Evolutionary conservation across 2,329 filamentous ascomycete genomes (phyloP).

Genomic region (Cercospora canescens): DNA sequence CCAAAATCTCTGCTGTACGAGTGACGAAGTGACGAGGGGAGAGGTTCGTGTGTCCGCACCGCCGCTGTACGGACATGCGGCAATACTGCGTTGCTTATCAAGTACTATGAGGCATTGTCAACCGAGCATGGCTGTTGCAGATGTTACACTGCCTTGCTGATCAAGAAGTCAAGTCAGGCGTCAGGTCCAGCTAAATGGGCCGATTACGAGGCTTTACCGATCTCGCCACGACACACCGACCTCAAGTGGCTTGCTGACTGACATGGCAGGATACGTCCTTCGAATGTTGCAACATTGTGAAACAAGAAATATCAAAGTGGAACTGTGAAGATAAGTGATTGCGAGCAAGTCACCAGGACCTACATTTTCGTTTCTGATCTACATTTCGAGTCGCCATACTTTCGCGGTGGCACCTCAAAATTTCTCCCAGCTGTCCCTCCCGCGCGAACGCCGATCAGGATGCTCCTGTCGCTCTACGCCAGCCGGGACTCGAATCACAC

Average conservation of each 20-base stretch:
- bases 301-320: background rate
- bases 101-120: background rate
- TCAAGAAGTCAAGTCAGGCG: background rate
- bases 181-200: background rate
- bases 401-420: background rate
- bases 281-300: background rate
- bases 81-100: background rate
- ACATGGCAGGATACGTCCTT: background rate
- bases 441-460: background rate
- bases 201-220: background rate
- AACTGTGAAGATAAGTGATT: background rate
- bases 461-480: background rate
- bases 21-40: background rate
- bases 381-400: background rate
- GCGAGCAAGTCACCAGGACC: background rate
- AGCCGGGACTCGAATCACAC: background rate
- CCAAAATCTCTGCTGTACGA: background rate
- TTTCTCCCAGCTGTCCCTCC: background rate
- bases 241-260: background rate
- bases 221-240: background rate
- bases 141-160: background rate
- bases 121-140: background rate
- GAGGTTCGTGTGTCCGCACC: too few relatives aligned
- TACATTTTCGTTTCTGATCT: background rate
- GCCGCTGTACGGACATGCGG: background rate